A percentile compares a stretch with the other conserved stretches of the same genome.
Conservation (phyloP, 768 basidiomycete species). For the Termitomyces titanicus region DNA sequence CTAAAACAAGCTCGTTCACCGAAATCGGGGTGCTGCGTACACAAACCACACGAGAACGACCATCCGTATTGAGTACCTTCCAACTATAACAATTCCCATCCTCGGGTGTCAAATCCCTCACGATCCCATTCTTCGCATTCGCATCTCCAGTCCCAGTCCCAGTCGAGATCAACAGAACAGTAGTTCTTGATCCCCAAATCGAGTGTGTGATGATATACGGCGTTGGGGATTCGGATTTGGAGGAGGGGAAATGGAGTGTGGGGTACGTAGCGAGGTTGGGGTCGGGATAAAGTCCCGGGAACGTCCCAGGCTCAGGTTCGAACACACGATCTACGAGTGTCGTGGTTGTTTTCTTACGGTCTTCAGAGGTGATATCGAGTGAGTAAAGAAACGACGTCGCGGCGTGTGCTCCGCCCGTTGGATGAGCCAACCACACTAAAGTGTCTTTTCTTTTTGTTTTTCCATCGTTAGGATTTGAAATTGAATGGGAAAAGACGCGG, state of each 20-base stretch:
- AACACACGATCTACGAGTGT: conserved; percentile 40
- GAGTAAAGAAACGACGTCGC: conserved; percentile 50
- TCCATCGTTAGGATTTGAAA: no score
- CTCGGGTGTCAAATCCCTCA: conserved; percentile 41
- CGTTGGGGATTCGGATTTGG: conserved; percentile 7
- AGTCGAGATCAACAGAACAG: conserved; percentile 44
- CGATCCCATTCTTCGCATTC: conserved; percentile 35
- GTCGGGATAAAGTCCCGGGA: conserved; percentile 63
- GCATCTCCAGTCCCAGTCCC: no score
- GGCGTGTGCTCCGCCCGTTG: conserved; percentile 56
- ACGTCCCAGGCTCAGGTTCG: conserved; percentile 34
- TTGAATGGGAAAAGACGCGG: conserved; percentile 36
- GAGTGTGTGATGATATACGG: conserved; percentile 42
- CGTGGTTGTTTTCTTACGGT: conserved; percentile 9
- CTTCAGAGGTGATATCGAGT: conserved; percentile 29
- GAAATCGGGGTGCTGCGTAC: conserved; percentile 43
- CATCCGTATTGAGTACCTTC: conserved; percentile 51
- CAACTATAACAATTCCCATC: conserved; percentile 42
- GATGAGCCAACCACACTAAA: conserved; percentile 53
- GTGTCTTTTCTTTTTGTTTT: conserved; percentile 16
- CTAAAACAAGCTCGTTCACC: conserved; percentile 49
- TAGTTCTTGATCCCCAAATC: conserved; percentile 50
- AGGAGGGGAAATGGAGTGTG: conserved; percentile 32
- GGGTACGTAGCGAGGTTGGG: conserved; percentile 41
- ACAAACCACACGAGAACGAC: conserved; percentile 38